phyloP scores from a whole-genome alignment of 148 eudicot genomes.

The Vaccinium corymbosum region DNA sequence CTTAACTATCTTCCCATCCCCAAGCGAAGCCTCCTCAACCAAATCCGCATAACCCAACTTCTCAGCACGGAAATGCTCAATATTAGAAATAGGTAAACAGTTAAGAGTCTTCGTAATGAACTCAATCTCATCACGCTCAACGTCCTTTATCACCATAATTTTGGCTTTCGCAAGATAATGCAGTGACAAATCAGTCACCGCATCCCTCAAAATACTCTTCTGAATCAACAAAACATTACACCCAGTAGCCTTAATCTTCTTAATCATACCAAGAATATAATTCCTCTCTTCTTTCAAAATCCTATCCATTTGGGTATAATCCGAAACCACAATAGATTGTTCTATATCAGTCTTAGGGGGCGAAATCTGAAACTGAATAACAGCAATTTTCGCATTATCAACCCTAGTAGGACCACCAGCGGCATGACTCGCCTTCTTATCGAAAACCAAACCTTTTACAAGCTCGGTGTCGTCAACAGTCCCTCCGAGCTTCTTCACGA shows the following conservation, averaged over 20 bases:
- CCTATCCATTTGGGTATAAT: constrained; percentile 94
- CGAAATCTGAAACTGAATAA: constrained; percentile 91
- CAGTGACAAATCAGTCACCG: constrained; percentile 87
- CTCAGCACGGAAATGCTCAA: constrained; percentile 92
- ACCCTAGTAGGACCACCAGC: constrained; percentile 83
- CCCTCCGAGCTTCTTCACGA: constrained; percentile 87
- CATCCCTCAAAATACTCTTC: constrained; percentile 96
- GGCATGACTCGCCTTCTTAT: constrained; percentile 85
- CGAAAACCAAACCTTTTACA: constrained; percentile 80
- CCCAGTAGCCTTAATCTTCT: constrained; percentile 91
- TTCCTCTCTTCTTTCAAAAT: constrained; percentile 95
- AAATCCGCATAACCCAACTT: constrained; percentile 81
- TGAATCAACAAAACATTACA: constrained; percentile 94
- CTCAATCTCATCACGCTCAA: constrained; percentile 97
- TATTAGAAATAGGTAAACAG: constrained; percentile 83
- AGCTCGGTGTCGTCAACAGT: constrained; percentile 94
- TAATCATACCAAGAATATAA: constrained; percentile 85
- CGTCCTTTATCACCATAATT: constrained; percentile 90
- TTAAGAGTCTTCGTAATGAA: constrained; percentile 94
- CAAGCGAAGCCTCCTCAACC: constrained; percentile 82
- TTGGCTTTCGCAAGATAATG: constrained; percentile 96
- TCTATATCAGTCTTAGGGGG: constrained; percentile 96
- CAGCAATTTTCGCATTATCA: constrained; percentile 89
- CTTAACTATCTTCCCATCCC: constrained; percentile 86
- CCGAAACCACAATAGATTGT: constrained; percentile 89